A percentile compares a stretch with the other conserved stretches of the same genome.
Conservation (phyloP, 179 eudicot species). For the Silene vulgaris region DNA sequence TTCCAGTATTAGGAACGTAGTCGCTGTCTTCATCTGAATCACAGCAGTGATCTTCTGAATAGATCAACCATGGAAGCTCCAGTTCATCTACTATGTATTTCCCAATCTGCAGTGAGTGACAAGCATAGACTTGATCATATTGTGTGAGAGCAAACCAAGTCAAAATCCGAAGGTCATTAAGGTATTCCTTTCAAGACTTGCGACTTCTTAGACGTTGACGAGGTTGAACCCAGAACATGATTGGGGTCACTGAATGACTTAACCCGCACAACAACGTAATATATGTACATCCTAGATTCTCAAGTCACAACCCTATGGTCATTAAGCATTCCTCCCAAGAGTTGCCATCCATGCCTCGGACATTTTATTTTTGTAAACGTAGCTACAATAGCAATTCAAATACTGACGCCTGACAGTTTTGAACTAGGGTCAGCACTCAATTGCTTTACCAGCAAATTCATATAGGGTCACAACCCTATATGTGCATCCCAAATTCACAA, state of each 20-base stretch:
- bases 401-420: neutral
- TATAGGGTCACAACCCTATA: too few relatives aligned
- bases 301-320: too few relatives aligned
- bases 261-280: too few relatives aligned
- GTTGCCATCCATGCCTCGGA: too few relatives aligned
- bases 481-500: neutral
- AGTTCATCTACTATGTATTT: conserved; percentile 41
- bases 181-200: neutral
- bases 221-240: too few relatives aligned
- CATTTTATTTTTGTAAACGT: too few relatives aligned
- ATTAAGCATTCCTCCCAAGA: too few relatives aligned
- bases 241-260: too few relatives aligned
- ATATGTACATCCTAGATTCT: too few relatives aligned
- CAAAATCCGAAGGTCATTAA: neutral
- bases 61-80: neutral
- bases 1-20: conserved; percentile 35
- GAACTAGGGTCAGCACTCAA: neutral
- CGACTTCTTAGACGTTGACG: neutral
- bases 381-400: neutral
- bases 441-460: neutral
- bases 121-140: neutral
- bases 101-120: conserved; percentile 46
- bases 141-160: neutral
- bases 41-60: conserved; percentile 57
- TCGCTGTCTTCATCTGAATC: conserved; percentile 35